These are phyloP conservation scores for Vigna unguiculata DNA, from an alignment of 306 rosid species.

Conservation along the genomic window DNA sequence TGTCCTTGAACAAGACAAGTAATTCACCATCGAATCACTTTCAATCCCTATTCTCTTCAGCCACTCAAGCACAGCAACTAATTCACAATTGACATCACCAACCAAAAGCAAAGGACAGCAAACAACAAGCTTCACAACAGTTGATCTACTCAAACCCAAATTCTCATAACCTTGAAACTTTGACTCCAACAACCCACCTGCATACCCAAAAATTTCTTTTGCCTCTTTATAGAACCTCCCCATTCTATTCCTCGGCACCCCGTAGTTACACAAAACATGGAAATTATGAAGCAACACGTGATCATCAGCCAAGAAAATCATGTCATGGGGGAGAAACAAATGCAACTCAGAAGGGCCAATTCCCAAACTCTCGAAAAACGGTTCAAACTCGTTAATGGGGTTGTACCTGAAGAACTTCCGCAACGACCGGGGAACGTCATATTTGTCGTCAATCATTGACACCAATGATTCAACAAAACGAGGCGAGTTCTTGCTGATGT, in stretches of 20 bases:
- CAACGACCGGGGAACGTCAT: constrained; percentile 53
- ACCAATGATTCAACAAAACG: constrained; percentile 58
- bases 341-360: constrained; percentile 58
- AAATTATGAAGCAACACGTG: constrained; percentile 59
- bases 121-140: constrained; percentile 63
- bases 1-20: constrained; percentile 50
- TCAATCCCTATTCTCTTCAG: constrained; percentile 61
- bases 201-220: constrained; percentile 64
- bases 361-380: constrained; percentile 83
- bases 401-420: constrained; percentile 61
- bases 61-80: constrained; percentile 60
- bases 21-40: constrained; percentile 66
- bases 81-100: constrained; percentile 53
- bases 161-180: constrained; percentile 66
- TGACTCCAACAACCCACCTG: constrained; percentile 50
- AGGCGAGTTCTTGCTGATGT: constrained; percentile 74
- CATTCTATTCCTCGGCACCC: constrained; percentile 67
- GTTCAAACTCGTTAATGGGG: constrained; percentile 88
- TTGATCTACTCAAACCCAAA: constrained; percentile 69
- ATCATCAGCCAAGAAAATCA: constrained; percentile 69
- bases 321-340: constrained; percentile 54
- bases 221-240: constrained; percentile 74
- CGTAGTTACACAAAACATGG: constrained; percentile 62
- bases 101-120: constrained; percentile 75
- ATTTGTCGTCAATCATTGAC: constrained; percentile 40